Base-by-base conservation (phyloP, 306 rosid species). In the Castanospermum australe region DNA sequence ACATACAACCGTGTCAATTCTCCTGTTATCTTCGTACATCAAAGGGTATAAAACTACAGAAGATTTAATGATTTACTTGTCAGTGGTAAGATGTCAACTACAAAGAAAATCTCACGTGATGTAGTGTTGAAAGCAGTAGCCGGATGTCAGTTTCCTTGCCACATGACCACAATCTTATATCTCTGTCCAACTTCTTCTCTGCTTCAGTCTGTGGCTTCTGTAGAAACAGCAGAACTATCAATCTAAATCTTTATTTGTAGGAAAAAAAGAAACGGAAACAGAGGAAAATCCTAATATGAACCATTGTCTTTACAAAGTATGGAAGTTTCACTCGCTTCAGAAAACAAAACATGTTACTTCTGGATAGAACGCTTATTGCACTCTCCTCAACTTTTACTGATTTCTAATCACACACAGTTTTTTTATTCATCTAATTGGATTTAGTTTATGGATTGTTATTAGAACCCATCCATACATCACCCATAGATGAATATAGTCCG, bases 71-170 rank as follows among this genome's bases (percentile, higher is more conserved):
- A 8, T 36, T 50, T 48, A 32, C 33, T 20, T 79, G 38, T 35
- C 10, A 22, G 13, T 35, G n/a, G 30, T 11, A 55, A 36, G 60
- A 51, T 65, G 48, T 51, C 38, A 67, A 18, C 67, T 22, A 39
- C 14, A 59, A 57, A 66, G 20, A 67, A 64, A 67, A 52, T 67
- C 86, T 83, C 81, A 95, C 99, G 63, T 88, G 87, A 76, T 95
- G 94, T 22, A 95, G 88, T 3, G 95, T 87, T 13, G 98, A 91
- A 84, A 95, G 94, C 41, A 92, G 91, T 83, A 88, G 67, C 72
- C 92, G 86, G 69, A 95, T 92, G 83, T 92, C 86, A 60, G 90
- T 79, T 83, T 91, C 97, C 72, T 90, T 92, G 79, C 96, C 94
- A 38, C 87, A 85, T 52, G 99, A 92, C 99, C 99, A 95, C 84